These are phyloP conservation scores for Brassica rapa DNA, from an alignment of 345 rosid species.

Conservation along the genomic window DNA sequence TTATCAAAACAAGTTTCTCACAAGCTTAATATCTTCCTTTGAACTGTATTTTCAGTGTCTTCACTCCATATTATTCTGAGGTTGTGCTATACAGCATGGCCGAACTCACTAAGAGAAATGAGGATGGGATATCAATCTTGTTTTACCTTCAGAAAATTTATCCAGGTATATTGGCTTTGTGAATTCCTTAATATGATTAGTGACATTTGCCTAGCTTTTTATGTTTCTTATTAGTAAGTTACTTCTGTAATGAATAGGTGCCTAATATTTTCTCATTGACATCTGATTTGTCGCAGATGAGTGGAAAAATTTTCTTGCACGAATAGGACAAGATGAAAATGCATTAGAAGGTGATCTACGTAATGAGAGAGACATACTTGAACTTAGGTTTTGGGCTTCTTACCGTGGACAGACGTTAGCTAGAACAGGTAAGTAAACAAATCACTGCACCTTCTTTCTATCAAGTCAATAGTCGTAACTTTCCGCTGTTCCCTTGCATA, in stretches of 20 bases:
- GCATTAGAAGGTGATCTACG: conserved; percentile 74
- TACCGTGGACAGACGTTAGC: conserved; percentile 97
- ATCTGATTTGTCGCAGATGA: conserved; percentile 63
- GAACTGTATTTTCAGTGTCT: conserved; percentile 64
- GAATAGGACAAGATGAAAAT: conserved; percentile 98
- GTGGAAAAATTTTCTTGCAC: conserved; percentile 95
- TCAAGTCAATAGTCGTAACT: not conserved
- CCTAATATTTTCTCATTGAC: conserved; percentile 24
- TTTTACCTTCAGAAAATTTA: conserved; percentile 99
- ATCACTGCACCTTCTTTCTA: conserved; percentile 5
- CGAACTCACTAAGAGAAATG: conserved; percentile 84
- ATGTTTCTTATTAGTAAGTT: conserved; percentile 20
- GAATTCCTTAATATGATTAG: not conserved
- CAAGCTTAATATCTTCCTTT: conserved; percentile 33
- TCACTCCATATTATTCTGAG: conserved; percentile 98
- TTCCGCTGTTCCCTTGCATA: conserved; percentile 12
- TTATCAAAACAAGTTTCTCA: conserved; percentile 13
- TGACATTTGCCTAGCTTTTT: conserved; percentile 15
- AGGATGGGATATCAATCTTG: conserved; percentile 94
- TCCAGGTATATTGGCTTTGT: conserved; percentile 63
- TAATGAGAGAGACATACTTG: conserved; percentile 72
- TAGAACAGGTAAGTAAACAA: conserved; percentile 67
- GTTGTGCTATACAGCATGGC: conserved; percentile 88
- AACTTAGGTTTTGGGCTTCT: conserved; percentile 99
- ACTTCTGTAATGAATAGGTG: conserved; percentile 14